These are phyloP conservation scores for Melanogaster broomeanus DNA, from an alignment of 768 basidiomycete genomes.

Conservation along the genomic window DNA sequence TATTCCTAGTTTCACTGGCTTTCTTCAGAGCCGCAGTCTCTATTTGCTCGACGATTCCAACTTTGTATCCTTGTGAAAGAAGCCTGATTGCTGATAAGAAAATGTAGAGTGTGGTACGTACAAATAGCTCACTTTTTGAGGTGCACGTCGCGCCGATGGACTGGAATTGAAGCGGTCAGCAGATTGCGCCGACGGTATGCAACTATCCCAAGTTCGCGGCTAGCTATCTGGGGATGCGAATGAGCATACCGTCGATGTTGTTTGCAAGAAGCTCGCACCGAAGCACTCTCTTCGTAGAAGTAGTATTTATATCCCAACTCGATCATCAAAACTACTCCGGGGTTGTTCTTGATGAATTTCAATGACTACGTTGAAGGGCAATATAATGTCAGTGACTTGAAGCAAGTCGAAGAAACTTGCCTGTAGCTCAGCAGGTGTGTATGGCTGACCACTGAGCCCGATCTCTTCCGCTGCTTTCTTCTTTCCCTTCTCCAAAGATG, in stretches of 20 bases:
- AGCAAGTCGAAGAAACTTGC: conserved; percentile 27
- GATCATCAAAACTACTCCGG: conserved; percentile 70
- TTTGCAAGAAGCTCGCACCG: conserved; percentile 41
- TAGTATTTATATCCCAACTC: conserved; percentile 84
- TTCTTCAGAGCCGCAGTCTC: conserved; percentile 93
- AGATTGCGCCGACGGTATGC: conserved; percentile 74
- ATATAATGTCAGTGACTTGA: not conserved
- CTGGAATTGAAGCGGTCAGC: conserved; percentile 72
- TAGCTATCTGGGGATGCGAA: conserved; percentile 54
- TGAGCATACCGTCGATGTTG: conserved; percentile 1
- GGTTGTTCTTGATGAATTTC: conserved; percentile 65
- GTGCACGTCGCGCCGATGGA: conserved; percentile 66
- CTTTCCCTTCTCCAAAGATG: conserved; percentile 20
- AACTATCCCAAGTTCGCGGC: conserved; percentile 77
- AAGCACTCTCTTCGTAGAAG: conserved; percentile 85
- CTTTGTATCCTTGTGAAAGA: conserved; percentile 76
- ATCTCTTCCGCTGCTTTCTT: conserved; percentile 43
- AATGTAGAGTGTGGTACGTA: no score
- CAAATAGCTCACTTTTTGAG: conserved; percentile 62
- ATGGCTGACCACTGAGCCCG: conserved; percentile 70
- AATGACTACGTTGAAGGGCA: conserved; percentile 18
- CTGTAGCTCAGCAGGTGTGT: conserved; percentile 79
- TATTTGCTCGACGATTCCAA: conserved; percentile 79
- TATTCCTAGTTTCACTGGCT: conserved; percentile 70
- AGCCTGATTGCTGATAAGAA: conserved; percentile 45